Evolutionary conservation across 345 rosid genomes (phyloP), one percentile per base, ranked within the genome.

Genomic region (Boechera divaricarpa): DNA sequence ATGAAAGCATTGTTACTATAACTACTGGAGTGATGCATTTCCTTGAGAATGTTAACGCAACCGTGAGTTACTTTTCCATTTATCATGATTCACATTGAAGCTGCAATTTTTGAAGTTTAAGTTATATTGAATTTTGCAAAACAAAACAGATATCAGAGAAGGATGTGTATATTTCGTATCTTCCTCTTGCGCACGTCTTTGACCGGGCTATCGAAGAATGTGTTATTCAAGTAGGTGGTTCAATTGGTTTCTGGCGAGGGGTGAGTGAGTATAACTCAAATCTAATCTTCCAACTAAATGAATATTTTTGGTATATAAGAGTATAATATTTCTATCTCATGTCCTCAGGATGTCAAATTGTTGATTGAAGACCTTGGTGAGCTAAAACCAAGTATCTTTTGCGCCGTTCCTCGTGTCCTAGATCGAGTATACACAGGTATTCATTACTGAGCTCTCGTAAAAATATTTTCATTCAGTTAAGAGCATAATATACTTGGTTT

Each of bases 201-300:
- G 99, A 95, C 64, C 90, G 98, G 48, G 92, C 86, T 77, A 85
- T 95, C 57, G 99, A 95, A 72, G 99, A 95, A 77, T 75, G 84
- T 28, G 87, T 92, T 70, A 91, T 95, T 75, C 80, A 81, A 68
- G 84, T 76, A 21, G 98, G 94, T 70, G 99, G 92, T 70, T 76
- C 91, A 15, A 92, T 92, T 67, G 99, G 99, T 63, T 92, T 95
- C 73, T 92, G 98, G 97, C 91, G 88, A 58, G 98, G 99, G 93
- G 99, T 95, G 70, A 89, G 96, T 80, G 1, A 35, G 4, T 21
- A 52, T 15, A 67, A 16, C 63, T 57, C 45, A 10, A 35, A 11
- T 8, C 12, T 52, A 21, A 26, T 63, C 52, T 67, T 62, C 5
- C 49, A 16, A 61, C 49, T 21, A 47, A 6, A 38, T 29, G 44